Percentiles rank a stretch among this genome's conserved stretches.
phyloP scores from a whole-genome alignment of 495 filamentous ascomycete genomes.

The Platismatia glauca region DNA sequence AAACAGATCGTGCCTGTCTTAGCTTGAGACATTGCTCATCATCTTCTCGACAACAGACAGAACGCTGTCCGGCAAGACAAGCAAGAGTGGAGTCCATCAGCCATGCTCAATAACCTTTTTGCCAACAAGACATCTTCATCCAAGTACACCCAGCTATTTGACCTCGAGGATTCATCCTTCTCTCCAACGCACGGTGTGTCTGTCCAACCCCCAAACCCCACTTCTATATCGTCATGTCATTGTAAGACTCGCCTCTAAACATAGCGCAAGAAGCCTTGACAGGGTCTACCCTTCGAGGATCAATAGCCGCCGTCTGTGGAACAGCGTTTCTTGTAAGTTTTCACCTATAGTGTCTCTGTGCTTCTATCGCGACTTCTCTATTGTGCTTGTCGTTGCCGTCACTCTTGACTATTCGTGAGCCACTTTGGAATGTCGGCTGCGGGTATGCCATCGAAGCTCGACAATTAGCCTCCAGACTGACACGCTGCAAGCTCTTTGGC shows the following conservation, averaged over 20 bases:
- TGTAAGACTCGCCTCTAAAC: neutral
- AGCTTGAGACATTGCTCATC: neutral
- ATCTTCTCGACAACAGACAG: neutral
- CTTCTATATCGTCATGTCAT: neutral
- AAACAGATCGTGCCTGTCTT: neutral
- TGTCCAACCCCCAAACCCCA: neutral
- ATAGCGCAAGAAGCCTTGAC: slow-evolving; percentile 1
- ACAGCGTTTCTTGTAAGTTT: slow-evolving; percentile 19
- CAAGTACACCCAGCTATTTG: neutral
- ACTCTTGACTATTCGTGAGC: too few relatives aligned
- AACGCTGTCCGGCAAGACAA: neutral
- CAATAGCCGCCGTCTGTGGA: slow-evolving; percentile 19
- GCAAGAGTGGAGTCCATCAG: neutral
- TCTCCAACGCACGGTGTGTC: neutral
- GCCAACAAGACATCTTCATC: neutral
- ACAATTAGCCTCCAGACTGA: neutral
- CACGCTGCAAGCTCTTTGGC: slow-evolving; percentile 37
- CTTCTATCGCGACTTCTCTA: too few relatives aligned
- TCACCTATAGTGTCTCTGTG: too few relatives aligned
- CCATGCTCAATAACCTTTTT: neutral
- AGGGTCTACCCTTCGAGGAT: slow-evolving; percentile 16
- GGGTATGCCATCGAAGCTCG: neutral
- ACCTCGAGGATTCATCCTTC: neutral
- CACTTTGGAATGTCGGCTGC: too few relatives aligned
- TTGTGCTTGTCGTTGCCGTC: too few relatives aligned